phyloP scores from a whole-genome alignment of 352 stramenopile species.

The Peronospora belbahrii region DNA sequence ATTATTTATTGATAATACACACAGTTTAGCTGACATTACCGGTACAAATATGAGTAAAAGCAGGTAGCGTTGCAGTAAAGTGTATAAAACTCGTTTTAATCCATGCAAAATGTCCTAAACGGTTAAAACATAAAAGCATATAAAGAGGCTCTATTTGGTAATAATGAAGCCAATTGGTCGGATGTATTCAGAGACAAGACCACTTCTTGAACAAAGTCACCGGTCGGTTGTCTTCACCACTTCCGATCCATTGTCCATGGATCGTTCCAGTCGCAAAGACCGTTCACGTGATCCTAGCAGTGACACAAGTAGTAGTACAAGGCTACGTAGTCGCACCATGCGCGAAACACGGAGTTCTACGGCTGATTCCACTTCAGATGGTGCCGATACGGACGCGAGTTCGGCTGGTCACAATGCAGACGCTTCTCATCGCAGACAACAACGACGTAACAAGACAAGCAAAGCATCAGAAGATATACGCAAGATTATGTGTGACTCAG shows the following conservation, averaged over 20 bases:
- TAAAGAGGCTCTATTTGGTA: too few relatives aligned
- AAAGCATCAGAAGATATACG: constrained; percentile 22
- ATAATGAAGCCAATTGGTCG: too few relatives aligned
- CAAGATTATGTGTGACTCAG: constrained; percentile 9
- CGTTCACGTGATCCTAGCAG: constrained; percentile 21
- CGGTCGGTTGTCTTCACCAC: too few relatives aligned
- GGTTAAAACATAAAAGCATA: too few relatives aligned
- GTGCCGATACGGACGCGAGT: constrained; percentile 53
- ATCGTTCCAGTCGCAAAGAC: constrained; percentile 47
- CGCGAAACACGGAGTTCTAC: constrained; percentile 22
- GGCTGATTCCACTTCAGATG: constrained; percentile 43
- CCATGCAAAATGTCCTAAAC: too few relatives aligned
- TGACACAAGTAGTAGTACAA: constrained; percentile 22
- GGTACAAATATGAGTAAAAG: too few relatives aligned
- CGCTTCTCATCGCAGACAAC: constrained; percentile 8
- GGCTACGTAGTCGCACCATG: constrained; percentile 32
- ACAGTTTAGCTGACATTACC: too few relatives aligned
- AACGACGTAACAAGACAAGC: constrained; percentile 19
- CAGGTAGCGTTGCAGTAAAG: too few relatives aligned
- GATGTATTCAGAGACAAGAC: too few relatives aligned
- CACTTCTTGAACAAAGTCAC: too few relatives aligned
- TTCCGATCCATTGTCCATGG: constrained; percentile 19
- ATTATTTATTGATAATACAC: too few relatives aligned
- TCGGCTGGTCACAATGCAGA: constrained; percentile 11
- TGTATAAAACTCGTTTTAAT: too few relatives aligned